Evolutionary conservation across 768 basidiomycete species (phyloP).

Genomic region (Udeniomyces megalosporus): DNA sequence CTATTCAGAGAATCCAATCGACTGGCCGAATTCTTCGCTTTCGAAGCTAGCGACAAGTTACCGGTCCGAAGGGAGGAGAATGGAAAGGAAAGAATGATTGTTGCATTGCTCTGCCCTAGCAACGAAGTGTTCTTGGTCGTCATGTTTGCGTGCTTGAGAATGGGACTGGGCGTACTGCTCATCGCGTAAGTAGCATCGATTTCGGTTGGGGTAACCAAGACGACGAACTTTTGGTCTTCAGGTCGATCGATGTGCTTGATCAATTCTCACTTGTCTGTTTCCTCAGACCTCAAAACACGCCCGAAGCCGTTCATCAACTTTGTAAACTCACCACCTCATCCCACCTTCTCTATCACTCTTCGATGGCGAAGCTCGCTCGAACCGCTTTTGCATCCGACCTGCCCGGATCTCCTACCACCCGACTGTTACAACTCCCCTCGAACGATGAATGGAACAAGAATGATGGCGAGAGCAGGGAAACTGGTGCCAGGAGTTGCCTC

Average conservation of each 20-base stretch:
- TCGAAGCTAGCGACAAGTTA: too few species aligned
- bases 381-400: not conserved
- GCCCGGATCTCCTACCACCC: not conserved
- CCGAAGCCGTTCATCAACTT: not conserved
- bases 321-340: not conserved
- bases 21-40: too few species aligned
- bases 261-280: too few species aligned
- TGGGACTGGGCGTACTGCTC: not conserved
- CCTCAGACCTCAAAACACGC: not conserved
- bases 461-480: not conserved
- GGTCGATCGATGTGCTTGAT: too few species aligned
- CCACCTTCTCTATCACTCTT: not conserved
- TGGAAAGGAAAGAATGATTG: not conserved
- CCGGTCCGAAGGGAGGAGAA: not conserved
- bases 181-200: not conserved
- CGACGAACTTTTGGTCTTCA: too few species aligned
- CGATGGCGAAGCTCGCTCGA: not conserved
- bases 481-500: not conserved
- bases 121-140: not conserved
- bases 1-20: too few species aligned
- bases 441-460: not conserved
- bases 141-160: not conserved
- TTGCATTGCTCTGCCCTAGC: not conserved
- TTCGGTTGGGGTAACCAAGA: too few species aligned
- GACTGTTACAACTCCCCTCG: not conserved